Percentiles rank a stretch among this genome's conserved stretches.
Conservation (phyloP, 2,329 filamentous ascomycete genomes). For the Pseudohalonectria lignicola region DNA sequence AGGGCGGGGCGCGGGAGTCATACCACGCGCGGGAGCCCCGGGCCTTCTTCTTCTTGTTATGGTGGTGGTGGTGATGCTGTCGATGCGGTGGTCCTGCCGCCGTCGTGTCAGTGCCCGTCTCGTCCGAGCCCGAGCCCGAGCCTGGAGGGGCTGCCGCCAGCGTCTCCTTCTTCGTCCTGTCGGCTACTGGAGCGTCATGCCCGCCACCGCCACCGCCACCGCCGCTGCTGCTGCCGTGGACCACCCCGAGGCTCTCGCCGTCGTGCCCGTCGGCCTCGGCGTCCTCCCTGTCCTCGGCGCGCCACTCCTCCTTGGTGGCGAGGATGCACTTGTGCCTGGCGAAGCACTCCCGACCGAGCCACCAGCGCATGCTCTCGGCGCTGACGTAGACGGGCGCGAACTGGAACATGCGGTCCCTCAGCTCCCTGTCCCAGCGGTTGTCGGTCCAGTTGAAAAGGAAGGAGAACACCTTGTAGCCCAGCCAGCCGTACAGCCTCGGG, state of each 20-base stretch:
- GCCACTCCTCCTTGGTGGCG: conserved; percentile 60
- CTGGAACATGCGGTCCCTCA: conserved; percentile 78
- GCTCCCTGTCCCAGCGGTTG: conserved; percentile 67
- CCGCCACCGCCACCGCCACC: conserved; percentile 7
- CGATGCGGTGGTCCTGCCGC: no score
- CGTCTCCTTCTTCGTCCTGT: neutral
- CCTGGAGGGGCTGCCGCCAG: conserved; percentile 9
- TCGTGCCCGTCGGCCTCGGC: conserved; percentile 25
- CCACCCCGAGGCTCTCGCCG: no score
- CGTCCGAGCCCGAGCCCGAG: conserved; percentile 17
- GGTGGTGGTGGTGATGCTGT: neutral
- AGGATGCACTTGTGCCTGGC: conserved; percentile 72
- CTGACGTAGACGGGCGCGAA: conserved; percentile 87
- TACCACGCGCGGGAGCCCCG: conserved; percentile 66
- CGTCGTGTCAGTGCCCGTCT: no score
- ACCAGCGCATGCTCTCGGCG: conserved; percentile 89
- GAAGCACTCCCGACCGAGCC: conserved; percentile 82
- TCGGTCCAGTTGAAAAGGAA: conserved; percentile 89
- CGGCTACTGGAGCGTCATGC: conserved; percentile 3
- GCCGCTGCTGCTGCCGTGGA: neutral
- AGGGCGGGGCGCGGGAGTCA: conserved; percentile 63
- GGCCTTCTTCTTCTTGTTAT: conserved; percentile 15
- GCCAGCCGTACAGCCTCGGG: conserved; percentile 58
- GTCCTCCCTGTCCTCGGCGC: conserved; percentile 50
- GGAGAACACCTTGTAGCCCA: conserved; percentile 82